Base-by-base conservation (phyloP, 345 rosid species). In the Pistacia integerrima region DNA sequence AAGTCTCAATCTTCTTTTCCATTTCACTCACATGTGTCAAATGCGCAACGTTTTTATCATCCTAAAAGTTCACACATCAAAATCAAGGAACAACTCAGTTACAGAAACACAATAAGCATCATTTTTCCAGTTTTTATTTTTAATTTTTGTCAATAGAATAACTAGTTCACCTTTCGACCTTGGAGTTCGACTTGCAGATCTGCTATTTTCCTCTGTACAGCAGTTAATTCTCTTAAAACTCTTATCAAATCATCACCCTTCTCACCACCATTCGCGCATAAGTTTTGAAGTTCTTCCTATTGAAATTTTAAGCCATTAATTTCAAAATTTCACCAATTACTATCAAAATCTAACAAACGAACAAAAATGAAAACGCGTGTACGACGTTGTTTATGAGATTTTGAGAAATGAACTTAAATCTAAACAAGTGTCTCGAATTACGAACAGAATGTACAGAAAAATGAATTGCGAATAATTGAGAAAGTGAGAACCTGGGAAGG, bases 131-230 rank as follows among this genome's bases (percentile, higher is more conserved):
- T 35, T 35, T 11, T 4, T 72, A 16, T 56, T 36, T 1, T 11
- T 30, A 38, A 18, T 30, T 36, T 14, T 0, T 57, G 20, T 4
- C 25, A 9, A 66, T 36, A 72, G 20, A 30, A 11, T 28, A 77
- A 55, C 44, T 55, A 41, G 36, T 10, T 62, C 77, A 94, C 99
- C 99, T 94, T 97, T 79, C 99, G 87, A 61, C 99, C 99, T 87
- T 97, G 98, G 82, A 97, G 94, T 81, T 97, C 97, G 28, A 92
- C 98, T 83, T 94, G 99, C 74, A 94, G 85, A 77, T 97, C 99
- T 20, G 97, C 92, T 63, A 92, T 97, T 85, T 94, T 94, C 65
- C 98, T 88, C 69, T 94, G 98, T 5, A 97, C 97, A 75, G 87
- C 70, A n/a, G 92, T 94, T 64, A 97, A 82, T 80, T 97, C 97